Evolutionary conservation across 352 stramenopile genomes (phyloP), one percentile per base, ranked within the genome.

Genomic region (Phytophthora podocarpi): DNA sequence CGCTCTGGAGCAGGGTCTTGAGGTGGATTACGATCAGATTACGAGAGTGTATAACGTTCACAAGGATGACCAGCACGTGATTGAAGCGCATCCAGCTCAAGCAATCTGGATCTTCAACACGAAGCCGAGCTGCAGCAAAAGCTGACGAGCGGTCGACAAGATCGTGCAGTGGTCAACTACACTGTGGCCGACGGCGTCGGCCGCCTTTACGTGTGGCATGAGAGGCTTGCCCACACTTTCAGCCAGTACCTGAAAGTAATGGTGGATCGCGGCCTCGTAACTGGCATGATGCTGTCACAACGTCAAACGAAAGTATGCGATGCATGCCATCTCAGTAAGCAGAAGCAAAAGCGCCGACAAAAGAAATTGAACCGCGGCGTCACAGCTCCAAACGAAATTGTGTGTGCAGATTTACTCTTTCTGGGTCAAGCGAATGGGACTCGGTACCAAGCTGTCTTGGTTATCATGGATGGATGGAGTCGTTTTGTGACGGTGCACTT

Each of bases 401-500:
- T 49, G 27, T 64, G 36, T 13, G 36, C 20, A 10, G 43, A 64
- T 21, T 20, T 56, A 12, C 23, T 64, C 1, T 34, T 56, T 10
- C 55, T 43, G 10, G 27, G 34, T 10, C 26, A 36, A 15, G 15
- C 20, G 15, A 64, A 56, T 37, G 43, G 20, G 2, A 45, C 27
- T 13, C 28, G 10, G 1, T 55, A 53, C 5, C 37, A 45, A 18
- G 43, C 35, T 9, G 36, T 64, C 1, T 7, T 50, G 8, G 43
- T 56, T 24, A 54, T 51, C 11, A 54, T 48, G 30, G 53, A 48
- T 52, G 52, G 40, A 26, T 49, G 31, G n/a, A 45, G 27, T 20
- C 20, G 42, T 16, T 62, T 54, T 18, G 27, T 50, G 34, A 56
- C 51, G 13, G 37, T 45, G 16, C 18, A 36, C 4, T 40, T 59